Conservation (phyloP, 495 filamentous ascomycete species). For the Achaetomiella virescens region DNA sequence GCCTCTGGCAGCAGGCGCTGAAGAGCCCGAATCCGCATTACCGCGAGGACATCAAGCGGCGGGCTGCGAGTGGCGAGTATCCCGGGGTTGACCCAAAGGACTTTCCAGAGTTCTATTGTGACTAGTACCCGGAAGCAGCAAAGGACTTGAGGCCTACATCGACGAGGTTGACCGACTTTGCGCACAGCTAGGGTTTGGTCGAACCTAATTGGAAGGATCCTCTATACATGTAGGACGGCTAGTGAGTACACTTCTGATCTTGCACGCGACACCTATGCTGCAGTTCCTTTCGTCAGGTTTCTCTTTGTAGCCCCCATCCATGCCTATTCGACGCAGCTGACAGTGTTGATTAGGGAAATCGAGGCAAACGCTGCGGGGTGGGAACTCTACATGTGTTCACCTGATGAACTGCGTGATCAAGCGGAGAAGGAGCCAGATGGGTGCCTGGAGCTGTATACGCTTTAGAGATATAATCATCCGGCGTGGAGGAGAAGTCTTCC, state of each 20-base stretch:
- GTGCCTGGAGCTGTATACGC: not conserved
- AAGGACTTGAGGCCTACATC: not conserved
- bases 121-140: not conserved
- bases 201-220: not conserved
- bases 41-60: not conserved
- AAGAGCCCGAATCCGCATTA: not conserved
- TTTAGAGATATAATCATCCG: not conserved
- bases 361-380: not conserved
- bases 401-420: not conserved
- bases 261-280: not conserved
- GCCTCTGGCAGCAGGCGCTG: not conserved
- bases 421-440: not conserved
- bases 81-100: not conserved
- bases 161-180: not conserved
- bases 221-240: not conserved
- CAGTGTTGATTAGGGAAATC: not conserved
- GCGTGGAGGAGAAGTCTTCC: not conserved
- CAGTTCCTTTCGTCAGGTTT: not conserved
- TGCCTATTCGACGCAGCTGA: not conserved
- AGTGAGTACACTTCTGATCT: not conserved
- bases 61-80: not conserved
- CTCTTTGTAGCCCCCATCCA: not conserved
- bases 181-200: not conserved
- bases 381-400: not conserved
- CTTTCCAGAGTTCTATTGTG: not conserved